Base-by-base conservation (phyloP, 768 basidiomycete species). In the Multifurca ochricompacta region DNA sequence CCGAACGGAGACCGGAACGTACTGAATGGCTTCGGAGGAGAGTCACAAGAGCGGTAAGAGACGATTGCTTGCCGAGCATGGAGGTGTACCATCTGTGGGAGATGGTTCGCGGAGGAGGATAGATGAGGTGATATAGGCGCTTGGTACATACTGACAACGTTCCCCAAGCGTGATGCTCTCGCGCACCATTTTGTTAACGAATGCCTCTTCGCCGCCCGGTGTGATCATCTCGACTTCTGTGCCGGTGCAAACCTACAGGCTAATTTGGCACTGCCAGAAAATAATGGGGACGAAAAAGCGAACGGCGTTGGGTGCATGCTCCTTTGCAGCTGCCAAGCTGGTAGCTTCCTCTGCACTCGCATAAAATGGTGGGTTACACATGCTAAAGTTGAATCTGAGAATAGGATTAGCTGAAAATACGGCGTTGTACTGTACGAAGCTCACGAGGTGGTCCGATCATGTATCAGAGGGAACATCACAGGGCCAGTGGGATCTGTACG, bases 301-400 rank as follows among this genome's bases (percentile, higher is more conserved):
- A 63, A 92, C 92, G 2, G 88, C 87, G 61, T 73, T 82, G 0
- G 95, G 87, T 6, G 70, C 71, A 13, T 73, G 66, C 43, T 79
- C 79, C 62, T 98, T 97, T 6, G 70, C 69, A 18, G 76, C 75
- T 0, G 81, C 78, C 2, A 81, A 82, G 2, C 68, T 64, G 0
- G 63, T 59, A 7, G 92, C 76, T 54, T 98, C 95, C 28, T 82
- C 79, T 1, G 67, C 64, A 53, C 82, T 87, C n/a, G 73, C 66
- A 64, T 96, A 98, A 68, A 99, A 99, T 0, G 95, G 95, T 0
- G 95, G 95, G 67, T 98, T 99, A 70, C 94, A 97, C 82, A 98
- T 91, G 0, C 83, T 81, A 60, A 95, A 91, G 53, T 86, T 80
- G 62, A 83, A 81, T 3, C 79, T 82, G 48, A 10, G 9, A 7